These are phyloP conservation scores for Boletus patriciae DNA, from an alignment of 768 basidiomycete species.

Conservation along the genomic window DNA sequence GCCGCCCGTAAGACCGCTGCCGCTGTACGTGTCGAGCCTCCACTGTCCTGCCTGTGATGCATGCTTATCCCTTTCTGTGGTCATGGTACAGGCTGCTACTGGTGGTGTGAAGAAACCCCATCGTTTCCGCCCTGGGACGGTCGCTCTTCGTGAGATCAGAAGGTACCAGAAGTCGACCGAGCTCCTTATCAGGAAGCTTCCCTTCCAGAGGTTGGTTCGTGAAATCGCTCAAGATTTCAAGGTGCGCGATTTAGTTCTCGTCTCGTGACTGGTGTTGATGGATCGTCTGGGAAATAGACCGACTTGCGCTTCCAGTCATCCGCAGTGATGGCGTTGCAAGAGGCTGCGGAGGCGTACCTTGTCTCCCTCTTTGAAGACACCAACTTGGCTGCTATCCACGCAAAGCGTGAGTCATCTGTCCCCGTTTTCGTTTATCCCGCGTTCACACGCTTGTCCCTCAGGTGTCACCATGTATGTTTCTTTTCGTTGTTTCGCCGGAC, in stretches of 20 bases:
- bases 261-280: not conserved
- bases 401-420: conserved; percentile 56
- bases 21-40: conserved; percentile 47
- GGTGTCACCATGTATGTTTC: conserved; percentile 57
- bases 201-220: conserved; percentile 98
- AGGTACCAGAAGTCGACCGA: conserved; percentile 99
- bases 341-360: conserved; percentile 88
- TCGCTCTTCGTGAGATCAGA: conserved; percentile 98
- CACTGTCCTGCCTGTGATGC: not conserved
- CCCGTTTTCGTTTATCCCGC: not conserved
- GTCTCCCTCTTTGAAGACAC: conserved; percentile 87
- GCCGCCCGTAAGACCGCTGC: conserved; percentile 86
- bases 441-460: conserved; percentile 21
- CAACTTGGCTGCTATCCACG: conserved; percentile 89
- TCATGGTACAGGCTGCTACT: conserved; percentile 59
- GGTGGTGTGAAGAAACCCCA: conserved; percentile 99
- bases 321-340: conserved; percentile 91
- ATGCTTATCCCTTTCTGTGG: conserved; percentile 12
- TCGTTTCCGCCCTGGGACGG: conserved; percentile 95
- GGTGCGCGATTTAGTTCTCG: conserved; percentile 42
- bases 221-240: conserved; percentile 98
- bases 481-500: not conserved
- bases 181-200: conserved; percentile 98
- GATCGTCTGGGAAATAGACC: conserved; percentile 47
- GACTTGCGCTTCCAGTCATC: conserved; percentile 96